Evolutionary conservation across 495 filamentous ascomycete genomes (phyloP).

Genomic region (Aspergillus nanangensis): DNA sequence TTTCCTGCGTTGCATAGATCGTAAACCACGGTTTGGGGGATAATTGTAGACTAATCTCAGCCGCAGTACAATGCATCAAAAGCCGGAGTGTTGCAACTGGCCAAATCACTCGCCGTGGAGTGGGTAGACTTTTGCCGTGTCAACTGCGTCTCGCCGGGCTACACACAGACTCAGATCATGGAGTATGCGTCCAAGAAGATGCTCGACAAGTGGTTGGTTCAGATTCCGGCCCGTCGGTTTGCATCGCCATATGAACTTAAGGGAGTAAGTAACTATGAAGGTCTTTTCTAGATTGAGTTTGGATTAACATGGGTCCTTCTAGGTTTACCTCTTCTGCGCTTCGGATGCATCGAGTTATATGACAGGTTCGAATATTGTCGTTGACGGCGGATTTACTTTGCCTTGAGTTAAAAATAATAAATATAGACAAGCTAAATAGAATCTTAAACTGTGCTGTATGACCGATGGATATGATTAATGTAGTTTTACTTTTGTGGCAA

Average conservation of each 20-base stretch:
- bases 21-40: neutral
- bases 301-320: neutral
- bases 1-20: too few relatives aligned
- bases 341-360: neutral
- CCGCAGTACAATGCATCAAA: conserved; percentile 35
- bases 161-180: conserved; percentile 36
- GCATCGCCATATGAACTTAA: neutral
- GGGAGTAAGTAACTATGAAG: neutral
- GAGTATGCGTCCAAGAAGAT: neutral
- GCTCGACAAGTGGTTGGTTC: neutral
- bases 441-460: neutral
- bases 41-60: neutral
- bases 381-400: neutral
- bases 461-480: too few relatives aligned
- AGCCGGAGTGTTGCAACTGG: conserved; percentile 31
- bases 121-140: conserved; percentile 38
- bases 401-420: neutral
- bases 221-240: neutral
- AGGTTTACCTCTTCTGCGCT: neutral
- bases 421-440: neutral
- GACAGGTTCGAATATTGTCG: neutral
- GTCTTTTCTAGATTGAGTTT: neutral
- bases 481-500: too few relatives aligned
- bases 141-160: conserved; percentile 43
- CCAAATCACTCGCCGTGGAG: conserved; percentile 33